Evolutionary conservation across 1,284 basidiomycete species (phyloP).

Genomic region (Irpex sp.): DNA sequence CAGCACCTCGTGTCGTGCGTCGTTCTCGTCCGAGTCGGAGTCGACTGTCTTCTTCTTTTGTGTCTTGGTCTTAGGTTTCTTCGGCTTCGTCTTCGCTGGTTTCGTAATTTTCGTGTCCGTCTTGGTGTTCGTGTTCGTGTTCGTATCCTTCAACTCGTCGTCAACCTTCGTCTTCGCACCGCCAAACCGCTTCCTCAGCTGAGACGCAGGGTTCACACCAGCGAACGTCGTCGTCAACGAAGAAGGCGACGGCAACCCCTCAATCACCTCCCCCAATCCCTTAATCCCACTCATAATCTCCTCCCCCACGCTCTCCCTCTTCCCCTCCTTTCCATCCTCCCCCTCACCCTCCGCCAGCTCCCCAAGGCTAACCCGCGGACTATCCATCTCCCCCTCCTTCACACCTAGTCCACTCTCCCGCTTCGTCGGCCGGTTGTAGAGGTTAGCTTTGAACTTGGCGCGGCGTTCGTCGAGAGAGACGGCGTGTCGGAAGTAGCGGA

Average conservation of each 20-base stretch:
- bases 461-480: conserved; percentile 37
- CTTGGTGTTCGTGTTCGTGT: not conserved
- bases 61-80: not conserved
- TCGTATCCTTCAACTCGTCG: not conserved
- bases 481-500: conserved; percentile 33
- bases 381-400: conserved; percentile 37
- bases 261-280: not conserved
- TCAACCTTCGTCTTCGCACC: too few relatives aligned
- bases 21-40: conserved; percentile 16
- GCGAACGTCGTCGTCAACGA: too few relatives aligned
- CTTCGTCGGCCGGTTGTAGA: conserved; percentile 24
- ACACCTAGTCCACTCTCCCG: conserved; percentile 29
- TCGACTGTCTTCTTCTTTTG: not conserved
- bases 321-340: not conserved
- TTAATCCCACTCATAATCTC: not conserved
- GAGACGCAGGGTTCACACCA: too few relatives aligned
- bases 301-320: not conserved
- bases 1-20: conserved; percentile 17
- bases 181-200: too few relatives aligned
- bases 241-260: too few relatives aligned
- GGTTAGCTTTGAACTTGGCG: conserved; percentile 39
- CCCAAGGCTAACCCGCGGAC: conserved; percentile 7
- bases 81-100: not conserved
- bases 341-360: not conserved
- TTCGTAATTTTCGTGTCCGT: not conserved